Conservation (phyloP, 805 yeast genomes). For the Ogataea polymorpha region DNA sequence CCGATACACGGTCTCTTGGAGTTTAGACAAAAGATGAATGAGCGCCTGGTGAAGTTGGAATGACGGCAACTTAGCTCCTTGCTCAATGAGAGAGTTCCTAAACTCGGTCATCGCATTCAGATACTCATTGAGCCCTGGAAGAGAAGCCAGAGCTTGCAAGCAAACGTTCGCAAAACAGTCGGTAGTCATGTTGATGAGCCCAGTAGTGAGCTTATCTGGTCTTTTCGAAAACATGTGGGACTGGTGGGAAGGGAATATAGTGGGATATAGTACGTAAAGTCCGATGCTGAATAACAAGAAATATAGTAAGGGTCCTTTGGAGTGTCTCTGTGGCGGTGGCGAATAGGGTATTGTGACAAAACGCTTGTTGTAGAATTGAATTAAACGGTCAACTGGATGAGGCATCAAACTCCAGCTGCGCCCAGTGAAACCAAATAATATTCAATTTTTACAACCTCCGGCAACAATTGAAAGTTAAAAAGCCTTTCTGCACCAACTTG, state of each 20-base stretch:
- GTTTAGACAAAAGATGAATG: constrained; percentile 46
- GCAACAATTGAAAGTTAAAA: not conserved
- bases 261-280: constrained; percentile 18
- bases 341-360: not conserved
- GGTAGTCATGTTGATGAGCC: constrained; percentile 74
- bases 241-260: constrained; percentile 13
- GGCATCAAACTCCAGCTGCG: constrained; percentile 1
- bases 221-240: constrained; percentile 36
- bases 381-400: constrained; percentile 7
- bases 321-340: not conserved
- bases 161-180: constrained; percentile 94
- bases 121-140: constrained; percentile 58
- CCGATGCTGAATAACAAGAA: constrained; percentile 4
- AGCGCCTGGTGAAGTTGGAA: constrained; percentile 57
- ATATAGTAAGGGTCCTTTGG: not conserved
- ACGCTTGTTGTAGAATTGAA: not conserved
- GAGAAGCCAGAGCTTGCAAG: constrained; percentile 70
- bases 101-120: constrained; percentile 40
- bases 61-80: constrained; percentile 28
- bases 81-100: constrained; percentile 5
- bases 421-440: not conserved
- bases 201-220: constrained; percentile 75
- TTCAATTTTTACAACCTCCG: not conserved
- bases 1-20: constrained; percentile 60
- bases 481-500: not conserved